Conservation (phyloP, 257 asterid species). For the Jasminum sambac region DNA sequence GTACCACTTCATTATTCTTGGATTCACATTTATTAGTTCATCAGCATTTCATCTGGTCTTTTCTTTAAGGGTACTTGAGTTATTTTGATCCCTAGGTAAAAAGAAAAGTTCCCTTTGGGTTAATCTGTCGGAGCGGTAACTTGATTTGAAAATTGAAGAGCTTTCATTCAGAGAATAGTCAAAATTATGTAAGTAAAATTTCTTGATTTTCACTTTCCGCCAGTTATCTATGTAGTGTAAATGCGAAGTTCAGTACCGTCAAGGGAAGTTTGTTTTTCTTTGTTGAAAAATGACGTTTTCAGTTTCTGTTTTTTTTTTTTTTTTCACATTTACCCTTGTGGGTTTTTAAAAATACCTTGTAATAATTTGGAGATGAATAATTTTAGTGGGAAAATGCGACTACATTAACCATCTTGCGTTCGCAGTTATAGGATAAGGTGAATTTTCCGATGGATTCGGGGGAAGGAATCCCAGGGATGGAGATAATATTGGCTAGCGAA, state of each 20-base stretch:
- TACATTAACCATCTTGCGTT: slow-evolving; percentile 7
- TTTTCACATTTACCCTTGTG: slow-evolving; percentile 2
- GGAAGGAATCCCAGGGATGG: slow-evolving; percentile 56
- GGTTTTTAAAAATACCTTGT: no score
- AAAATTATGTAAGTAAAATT: slow-evolving; percentile 31
- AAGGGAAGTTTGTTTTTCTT: slow-evolving; percentile 1
- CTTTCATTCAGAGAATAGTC: slow-evolving; percentile 10
- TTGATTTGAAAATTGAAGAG: background rate
- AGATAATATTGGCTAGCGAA: slow-evolving; percentile 55
- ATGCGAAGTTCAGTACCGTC: slow-evolving; percentile 15
- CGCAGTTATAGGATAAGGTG: slow-evolving; percentile 7
- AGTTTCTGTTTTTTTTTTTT: slow-evolving; percentile 21
- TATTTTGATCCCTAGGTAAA: background rate
- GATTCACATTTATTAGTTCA: background rate
- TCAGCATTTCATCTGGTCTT: background rate
- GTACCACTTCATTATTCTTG: slow-evolving; percentile 6
- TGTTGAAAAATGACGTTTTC: no score
- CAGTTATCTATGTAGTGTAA: background rate
- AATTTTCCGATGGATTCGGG: slow-evolving; percentile 59
- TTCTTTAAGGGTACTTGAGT: background rate
- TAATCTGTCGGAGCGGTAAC: background rate
- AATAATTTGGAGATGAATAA: no score
- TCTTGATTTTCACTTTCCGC: background rate
- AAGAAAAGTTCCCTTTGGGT: background rate
- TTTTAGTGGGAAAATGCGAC: slow-evolving; percentile 20